Percentiles rank a stretch among this genome's conserved stretches.
Evolutionary conservation across 208 protist genomes (phyloP).

Genomic region (Acanthamoeba lenticulata): DNA sequence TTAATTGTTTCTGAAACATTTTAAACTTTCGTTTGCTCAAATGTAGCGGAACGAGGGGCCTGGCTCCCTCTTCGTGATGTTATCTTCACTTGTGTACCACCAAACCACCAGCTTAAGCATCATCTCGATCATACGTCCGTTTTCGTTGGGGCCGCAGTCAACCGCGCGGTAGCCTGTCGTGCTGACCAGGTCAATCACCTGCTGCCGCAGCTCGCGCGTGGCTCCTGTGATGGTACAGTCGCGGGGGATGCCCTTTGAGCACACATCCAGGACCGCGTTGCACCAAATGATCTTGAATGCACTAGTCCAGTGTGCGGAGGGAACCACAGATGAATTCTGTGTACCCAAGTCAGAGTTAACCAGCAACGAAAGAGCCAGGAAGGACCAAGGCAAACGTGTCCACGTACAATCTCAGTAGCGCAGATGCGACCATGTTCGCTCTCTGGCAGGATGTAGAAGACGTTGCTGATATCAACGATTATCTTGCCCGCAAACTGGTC

Average conservation of each 20-base stretch:
- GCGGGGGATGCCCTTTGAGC: not conserved
- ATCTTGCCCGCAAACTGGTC: not conserved
- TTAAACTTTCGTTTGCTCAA: too few species aligned
- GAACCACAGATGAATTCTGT: not conserved
- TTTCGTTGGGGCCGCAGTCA: not conserved
- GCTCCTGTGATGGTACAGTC: not conserved
- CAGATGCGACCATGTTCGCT: not conserved
- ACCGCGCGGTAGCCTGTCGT: not conserved
- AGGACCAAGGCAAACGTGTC: not conserved
- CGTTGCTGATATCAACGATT: not conserved
- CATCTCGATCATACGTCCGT: not conserved
- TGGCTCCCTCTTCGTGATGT: not conserved
- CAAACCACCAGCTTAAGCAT: slow-evolving; percentile 6
- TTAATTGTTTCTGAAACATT: too few species aligned
- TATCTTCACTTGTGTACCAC: not conserved
- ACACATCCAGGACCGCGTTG: not conserved
- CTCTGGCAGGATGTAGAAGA: not conserved
- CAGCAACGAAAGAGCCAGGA: not conserved
- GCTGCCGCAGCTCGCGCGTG: not conserved
- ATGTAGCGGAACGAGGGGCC: not conserved
- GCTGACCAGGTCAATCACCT: not conserved
- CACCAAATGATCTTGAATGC: not conserved
- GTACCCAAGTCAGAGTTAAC: not conserved
- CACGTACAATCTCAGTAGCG: not conserved
- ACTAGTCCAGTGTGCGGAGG: not conserved